Conservation (phyloP, 139 green algal species). For the Pleodorina starrii region DNA sequence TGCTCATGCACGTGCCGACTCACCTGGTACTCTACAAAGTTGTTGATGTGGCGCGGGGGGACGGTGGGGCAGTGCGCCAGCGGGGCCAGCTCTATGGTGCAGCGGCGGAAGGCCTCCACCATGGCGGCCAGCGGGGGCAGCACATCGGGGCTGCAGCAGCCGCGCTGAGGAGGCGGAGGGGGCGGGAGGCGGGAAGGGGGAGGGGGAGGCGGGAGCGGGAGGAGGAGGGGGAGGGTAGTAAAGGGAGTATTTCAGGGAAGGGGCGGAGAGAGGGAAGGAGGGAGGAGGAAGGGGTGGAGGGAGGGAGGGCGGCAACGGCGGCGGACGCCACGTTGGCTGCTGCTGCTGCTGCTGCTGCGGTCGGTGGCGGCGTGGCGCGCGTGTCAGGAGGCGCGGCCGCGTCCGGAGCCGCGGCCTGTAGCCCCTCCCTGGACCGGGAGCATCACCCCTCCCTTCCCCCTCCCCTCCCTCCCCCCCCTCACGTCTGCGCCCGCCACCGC, state of each 20-base stretch:
- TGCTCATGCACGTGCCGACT: no score
- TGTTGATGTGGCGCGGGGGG: conserved; percentile 68
- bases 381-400: no score
- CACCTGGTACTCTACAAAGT: conserved; percentile 75
- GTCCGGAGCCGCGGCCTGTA: no score
- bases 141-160: conserved; percentile 51
- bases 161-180: conserved; percentile 26
- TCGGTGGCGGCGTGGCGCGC: no score
- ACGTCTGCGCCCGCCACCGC: conserved; percentile 12
- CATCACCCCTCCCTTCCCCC: no score
- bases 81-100: conserved; percentile 61
- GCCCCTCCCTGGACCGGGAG: no score
- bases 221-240: background rate
- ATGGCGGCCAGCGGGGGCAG: conserved; percentile 54
- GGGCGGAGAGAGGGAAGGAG: no score
- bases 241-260: background rate
- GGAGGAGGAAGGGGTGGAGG: no score
- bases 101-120: conserved; percentile 63
- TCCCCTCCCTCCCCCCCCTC: background rate
- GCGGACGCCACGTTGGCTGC: no score
- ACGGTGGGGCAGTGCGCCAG: conserved; percentile 61
- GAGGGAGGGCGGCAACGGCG: no score
- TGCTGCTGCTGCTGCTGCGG: no score
- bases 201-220: background rate
- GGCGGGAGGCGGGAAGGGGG: background rate